Conservation (phyloP, 1,284 basidiomycete species). For the Marasmius oreades region DNA sequence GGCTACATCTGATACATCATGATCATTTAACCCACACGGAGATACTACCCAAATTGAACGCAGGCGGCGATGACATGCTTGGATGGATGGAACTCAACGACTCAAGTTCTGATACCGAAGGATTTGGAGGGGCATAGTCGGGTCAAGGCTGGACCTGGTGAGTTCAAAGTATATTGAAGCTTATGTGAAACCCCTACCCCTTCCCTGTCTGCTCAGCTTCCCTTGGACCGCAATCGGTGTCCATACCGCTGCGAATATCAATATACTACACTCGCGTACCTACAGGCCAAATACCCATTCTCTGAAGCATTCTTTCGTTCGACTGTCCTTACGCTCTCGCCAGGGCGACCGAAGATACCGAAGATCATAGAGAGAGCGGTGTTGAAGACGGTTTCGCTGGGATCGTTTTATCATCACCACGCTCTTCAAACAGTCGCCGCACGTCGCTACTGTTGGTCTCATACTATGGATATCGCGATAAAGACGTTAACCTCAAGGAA, state of each 20-base stretch:
- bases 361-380: constrained; percentile 47
- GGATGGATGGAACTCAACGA: constrained; percentile 55
- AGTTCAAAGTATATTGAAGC: constrained; percentile 13
- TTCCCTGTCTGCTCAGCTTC: constrained; percentile 31
- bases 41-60: constrained; percentile 55
- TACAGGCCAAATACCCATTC: constrained; percentile 30
- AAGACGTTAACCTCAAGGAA: too few species aligned
- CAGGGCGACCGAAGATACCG: constrained; percentile 47
- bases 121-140: constrained; percentile 47
- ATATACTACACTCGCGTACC: constrained; percentile 64
- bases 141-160: constrained; percentile 54
- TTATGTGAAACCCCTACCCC: not conserved
- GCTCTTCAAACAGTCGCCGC: too few species aligned
- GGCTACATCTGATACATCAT: too few species aligned
- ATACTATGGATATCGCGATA: too few species aligned
- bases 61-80: constrained; percentile 65
- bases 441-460: too few species aligned
- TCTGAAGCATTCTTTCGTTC: constrained; percentile 34
- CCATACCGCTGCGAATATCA: constrained; percentile 47
- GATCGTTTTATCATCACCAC: too few species aligned
- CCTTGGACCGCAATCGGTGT: constrained; percentile 42
- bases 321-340: constrained; percentile 40
- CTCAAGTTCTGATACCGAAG: constrained; percentile 64
- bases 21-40: too few species aligned
- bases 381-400: constrained; percentile 43